Conservation (phyloP, 176 grass and related monocot species). For the Aechmea fasciata region DNA sequence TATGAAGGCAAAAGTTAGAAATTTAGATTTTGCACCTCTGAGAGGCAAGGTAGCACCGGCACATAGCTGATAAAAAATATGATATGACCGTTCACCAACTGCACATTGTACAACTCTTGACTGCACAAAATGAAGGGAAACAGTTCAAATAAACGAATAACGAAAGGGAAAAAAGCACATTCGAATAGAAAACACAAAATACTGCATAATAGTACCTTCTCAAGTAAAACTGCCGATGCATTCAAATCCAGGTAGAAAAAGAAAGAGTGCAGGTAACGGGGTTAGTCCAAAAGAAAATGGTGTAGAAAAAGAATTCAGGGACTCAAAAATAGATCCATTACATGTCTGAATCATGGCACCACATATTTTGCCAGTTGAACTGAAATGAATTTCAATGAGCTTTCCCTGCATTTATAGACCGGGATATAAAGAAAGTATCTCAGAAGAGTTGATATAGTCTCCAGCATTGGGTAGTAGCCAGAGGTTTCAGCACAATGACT, state of each 20-base stretch:
- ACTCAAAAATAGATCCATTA: slow-evolving; percentile 23
- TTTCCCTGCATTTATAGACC: slow-evolving; percentile 56
- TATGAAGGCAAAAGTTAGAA: neutral
- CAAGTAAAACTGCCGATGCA: slow-evolving; percentile 75
- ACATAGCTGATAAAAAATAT: slow-evolving; percentile 99
- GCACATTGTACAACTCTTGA: slow-evolving; percentile 96
- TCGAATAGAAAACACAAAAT: slow-evolving; percentile 20
- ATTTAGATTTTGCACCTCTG: slow-evolving; percentile 47
- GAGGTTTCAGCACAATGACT: too few relatives aligned
- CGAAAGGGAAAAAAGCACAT: neutral
- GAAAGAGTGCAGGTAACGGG: neutral
- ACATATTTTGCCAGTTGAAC: slow-evolving; percentile 82
- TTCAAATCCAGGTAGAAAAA: slow-evolving; percentile 1
- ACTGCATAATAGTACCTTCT: slow-evolving; percentile 61
- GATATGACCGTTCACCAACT: slow-evolving; percentile 78
- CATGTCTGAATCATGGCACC: slow-evolving; percentile 98
- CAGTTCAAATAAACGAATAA: slow-evolving; percentile 9
- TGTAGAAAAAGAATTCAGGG: neutral
- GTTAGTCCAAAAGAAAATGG: neutral
- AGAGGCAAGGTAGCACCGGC: slow-evolving; percentile 56
- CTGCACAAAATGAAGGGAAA: slow-evolving; percentile 34
- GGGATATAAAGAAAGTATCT: slow-evolving; percentile 14
- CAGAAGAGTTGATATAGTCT: neutral
- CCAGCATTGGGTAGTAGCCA: neutral
- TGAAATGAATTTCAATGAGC: slow-evolving; percentile 97